phyloP scores from a whole-genome alignment of 1,139 yeast genomes.

The Candida tropicalis region DNA sequence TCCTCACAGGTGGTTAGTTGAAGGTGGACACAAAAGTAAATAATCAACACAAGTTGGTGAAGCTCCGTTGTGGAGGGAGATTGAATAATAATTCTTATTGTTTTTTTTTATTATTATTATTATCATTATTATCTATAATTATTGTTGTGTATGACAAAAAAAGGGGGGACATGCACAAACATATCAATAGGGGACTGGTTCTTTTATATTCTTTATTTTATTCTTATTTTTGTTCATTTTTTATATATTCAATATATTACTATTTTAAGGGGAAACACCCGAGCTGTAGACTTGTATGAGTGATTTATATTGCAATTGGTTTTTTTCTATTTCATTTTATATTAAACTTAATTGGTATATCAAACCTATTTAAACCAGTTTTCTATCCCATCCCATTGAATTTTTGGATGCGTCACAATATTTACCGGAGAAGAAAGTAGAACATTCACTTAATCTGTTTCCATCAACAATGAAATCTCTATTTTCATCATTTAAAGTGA shows the following conservation, averaged over 20 bases:
- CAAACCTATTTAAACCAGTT: too few relatives aligned
- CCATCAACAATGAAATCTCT: constrained; percentile 10
- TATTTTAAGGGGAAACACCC: neutral
- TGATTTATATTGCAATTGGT: too few relatives aligned
- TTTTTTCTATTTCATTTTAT: too few relatives aligned
- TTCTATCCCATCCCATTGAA: constrained; percentile 5
- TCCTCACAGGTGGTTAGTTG: constrained; percentile 4
- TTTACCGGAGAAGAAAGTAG: constrained; percentile 16
- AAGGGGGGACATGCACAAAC: neutral
- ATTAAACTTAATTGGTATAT: too few relatives aligned
- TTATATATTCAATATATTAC: neutral
- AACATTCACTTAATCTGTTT: constrained; percentile 18
- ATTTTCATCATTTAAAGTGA: neutral
- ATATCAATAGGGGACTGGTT: neutral
- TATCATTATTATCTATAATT: neutral
- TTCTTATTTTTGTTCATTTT: neutral
- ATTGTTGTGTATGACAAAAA: too few relatives aligned
- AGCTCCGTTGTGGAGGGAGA: too few relatives aligned
- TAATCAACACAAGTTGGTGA: too few relatives aligned
- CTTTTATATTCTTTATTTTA: neutral
- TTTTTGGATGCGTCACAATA: constrained; percentile 17
- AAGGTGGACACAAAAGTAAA: neutral
- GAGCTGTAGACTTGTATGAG: too few relatives aligned
- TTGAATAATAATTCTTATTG: neutral
- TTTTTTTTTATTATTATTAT: neutral